phyloP scores from a whole-genome alignment of 2,329 filamentous ascomycete genomes.

The Aspergillus sp. region DNA sequence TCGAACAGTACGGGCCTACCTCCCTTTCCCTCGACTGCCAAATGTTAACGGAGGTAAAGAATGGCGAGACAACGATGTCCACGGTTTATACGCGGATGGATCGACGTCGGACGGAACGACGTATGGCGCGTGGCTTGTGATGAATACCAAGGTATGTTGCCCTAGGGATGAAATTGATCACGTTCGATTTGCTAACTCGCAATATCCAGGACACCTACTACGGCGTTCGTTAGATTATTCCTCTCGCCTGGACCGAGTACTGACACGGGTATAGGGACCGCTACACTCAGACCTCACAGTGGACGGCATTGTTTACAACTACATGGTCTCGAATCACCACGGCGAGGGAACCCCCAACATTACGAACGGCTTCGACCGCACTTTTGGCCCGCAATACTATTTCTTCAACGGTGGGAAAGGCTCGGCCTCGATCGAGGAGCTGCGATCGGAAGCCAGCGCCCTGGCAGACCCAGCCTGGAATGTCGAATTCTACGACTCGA shows the following conservation, averaged over 20 bases:
- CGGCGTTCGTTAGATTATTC: slow-evolving; percentile 15
- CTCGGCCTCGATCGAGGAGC: slow-evolving; percentile 46
- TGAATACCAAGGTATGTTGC: slow-evolving; percentile 61
- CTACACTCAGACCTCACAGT: slow-evolving; percentile 63
- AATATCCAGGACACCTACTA: slow-evolving; percentile 27
- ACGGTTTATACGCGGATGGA: slow-evolving; percentile 57
- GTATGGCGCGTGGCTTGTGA: slow-evolving; percentile 63
- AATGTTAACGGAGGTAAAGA: slow-evolving; percentile 3
- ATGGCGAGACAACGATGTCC: slow-evolving; percentile 59
- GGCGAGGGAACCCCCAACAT: slow-evolving; percentile 64
- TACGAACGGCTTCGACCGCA: slow-evolving; percentile 63
- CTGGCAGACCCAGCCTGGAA: slow-evolving; percentile 57
- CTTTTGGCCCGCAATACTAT: slow-evolving; percentile 64
- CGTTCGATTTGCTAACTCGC: not conserved
- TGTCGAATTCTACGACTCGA: slow-evolving; percentile 62
- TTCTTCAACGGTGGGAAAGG: slow-evolving; percentile 60
- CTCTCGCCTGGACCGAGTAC: not conserved
- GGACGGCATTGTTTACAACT: slow-evolving; percentile 67
- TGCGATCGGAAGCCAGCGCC: slow-evolving; percentile 55
- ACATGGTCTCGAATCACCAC: slow-evolving; percentile 63
- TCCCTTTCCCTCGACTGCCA: not conserved
- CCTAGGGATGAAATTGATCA: no score
- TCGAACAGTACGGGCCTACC: slow-evolving; percentile 40
- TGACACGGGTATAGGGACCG: slow-evolving; percentile 44
- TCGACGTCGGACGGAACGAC: slow-evolving; percentile 50